These are phyloP conservation scores for Uronychia setigera DNA, from an alignment of 73 alveolate genomes.

Conservation along the genomic window DNA sequence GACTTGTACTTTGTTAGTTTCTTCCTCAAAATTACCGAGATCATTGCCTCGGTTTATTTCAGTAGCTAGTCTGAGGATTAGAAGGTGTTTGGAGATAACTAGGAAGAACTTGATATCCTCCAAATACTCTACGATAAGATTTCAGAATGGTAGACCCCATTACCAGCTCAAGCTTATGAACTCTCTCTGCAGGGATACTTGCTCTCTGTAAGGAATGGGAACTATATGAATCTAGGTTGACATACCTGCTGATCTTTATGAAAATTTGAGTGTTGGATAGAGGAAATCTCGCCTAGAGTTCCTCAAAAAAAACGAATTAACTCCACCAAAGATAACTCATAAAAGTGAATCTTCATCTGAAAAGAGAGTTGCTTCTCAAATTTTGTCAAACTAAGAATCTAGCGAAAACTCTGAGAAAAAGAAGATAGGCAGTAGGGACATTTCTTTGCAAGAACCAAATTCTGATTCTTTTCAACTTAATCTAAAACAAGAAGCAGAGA, in stretches of 20 bases:
- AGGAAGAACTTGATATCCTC: background rate
- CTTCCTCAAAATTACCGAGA: conserved; percentile 31
- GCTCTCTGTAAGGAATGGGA: background rate
- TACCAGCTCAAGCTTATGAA: conserved; percentile 5
- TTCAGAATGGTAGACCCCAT: background rate
- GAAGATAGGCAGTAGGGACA: too few relatives aligned
- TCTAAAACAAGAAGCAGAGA: too few relatives aligned
- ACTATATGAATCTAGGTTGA: background rate
- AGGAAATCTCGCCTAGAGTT: background rate
- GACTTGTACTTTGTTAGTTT: conserved; percentile 31
- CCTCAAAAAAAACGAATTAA: background rate
- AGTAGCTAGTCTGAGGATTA: background rate
- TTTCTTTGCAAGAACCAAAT: too few relatives aligned
- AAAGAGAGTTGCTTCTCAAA: background rate
- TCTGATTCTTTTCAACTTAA: too few relatives aligned
- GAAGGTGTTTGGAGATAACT: background rate
- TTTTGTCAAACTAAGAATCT: too few relatives aligned
- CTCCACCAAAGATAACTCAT: too few relatives aligned
- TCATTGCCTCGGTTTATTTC: conserved; percentile 20
- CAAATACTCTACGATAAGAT: background rate
- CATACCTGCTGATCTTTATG: background rate
- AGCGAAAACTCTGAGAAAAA: too few relatives aligned
- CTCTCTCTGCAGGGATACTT: conserved; percentile 12
- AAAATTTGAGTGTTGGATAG: background rate
- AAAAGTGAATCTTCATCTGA: too few relatives aligned